phyloP scores from a whole-genome alignment of 495 filamentous ascomycete genomes.

The Penicillium alfredii region DNA sequence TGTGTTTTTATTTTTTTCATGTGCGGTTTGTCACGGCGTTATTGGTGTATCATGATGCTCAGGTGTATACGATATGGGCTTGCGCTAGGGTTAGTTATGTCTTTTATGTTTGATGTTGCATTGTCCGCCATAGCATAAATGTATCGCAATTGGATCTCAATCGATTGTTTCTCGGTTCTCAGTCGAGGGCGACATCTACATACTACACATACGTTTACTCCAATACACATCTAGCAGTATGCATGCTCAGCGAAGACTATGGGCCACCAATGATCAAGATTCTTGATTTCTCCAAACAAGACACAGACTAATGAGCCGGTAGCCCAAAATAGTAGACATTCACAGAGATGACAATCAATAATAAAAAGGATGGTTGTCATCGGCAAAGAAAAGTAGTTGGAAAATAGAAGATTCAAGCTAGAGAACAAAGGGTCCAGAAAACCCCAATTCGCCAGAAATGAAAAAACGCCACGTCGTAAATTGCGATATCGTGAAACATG shows the following conservation, averaged over 20 bases:
- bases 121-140: neutral
- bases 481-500: constrained; percentile 26
- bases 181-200: no score
- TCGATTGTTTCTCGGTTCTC: no score
- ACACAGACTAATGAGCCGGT: neutral
- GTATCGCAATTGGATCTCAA: neutral
- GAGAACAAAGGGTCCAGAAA: constrained; percentile 6
- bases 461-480: constrained; percentile 23
- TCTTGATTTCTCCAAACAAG: constrained; percentile 1
- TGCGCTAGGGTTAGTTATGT: no score
- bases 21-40: neutral
- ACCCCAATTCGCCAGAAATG: constrained; percentile 12
- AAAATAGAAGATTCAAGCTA: constrained; percentile 5
- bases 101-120: neutral
- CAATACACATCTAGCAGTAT: no score
- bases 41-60: constrained; percentile 1
- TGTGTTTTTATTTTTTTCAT: neutral
- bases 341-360: constrained; percentile 11
- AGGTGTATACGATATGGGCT: constrained; percentile 3
- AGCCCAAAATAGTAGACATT: constrained; percentile 4
- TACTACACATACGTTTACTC: no score
- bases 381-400: constrained; percentile 5
- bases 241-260: no score
- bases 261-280: constrained; percentile 6
- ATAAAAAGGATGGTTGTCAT: constrained; percentile 8